Evolutionary conservation across 2,329 filamentous ascomycete species (phyloP).

Genomic region (Penicillium sp.): DNA sequence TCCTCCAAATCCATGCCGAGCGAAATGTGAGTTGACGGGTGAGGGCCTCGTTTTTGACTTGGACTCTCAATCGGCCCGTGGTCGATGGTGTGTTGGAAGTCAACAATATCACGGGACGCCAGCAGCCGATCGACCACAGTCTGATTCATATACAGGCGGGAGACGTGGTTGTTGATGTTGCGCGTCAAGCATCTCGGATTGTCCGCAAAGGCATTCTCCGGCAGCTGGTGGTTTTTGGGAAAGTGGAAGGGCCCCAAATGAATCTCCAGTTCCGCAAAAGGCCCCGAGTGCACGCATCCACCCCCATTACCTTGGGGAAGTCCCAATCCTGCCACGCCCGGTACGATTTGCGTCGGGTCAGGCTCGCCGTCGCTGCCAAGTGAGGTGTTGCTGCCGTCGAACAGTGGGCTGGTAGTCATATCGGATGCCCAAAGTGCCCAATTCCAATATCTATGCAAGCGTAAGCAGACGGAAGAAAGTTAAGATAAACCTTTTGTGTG

Average conservation of each 20-base stretch:
- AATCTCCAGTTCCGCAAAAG: slow-evolving; percentile 7
- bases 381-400: slow-evolving; percentile 14
- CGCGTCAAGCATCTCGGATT: slow-evolving; percentile 10
- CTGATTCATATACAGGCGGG: neutral
- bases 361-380: slow-evolving; percentile 23
- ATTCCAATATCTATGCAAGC: slow-evolving; percentile 12
- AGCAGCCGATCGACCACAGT: neutral
- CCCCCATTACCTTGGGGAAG: neutral
- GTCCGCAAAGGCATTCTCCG: slow-evolving; percentile 7
- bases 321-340: no score
- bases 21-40: slow-evolving; percentile 2
- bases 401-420: slow-evolving; percentile 7
- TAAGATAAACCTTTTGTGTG: neutral
- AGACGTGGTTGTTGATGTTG: slow-evolving; percentile 2
- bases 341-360: neutral
- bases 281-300: slow-evolving; percentile 9
- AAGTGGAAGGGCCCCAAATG: neutral
- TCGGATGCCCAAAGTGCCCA: slow-evolving; percentile 8
- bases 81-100: slow-evolving; percentile 2
- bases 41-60: neutral
- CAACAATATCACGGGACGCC: slow-evolving; percentile 2
- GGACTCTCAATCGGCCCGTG: neutral
- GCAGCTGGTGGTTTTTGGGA: neutral
- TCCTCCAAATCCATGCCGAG: slow-evolving; percentile 6
- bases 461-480: neutral